Base-by-base conservation (phyloP, 495 filamentous ascomycete species). In the Lasiosphaeris hirsuta region DNA sequence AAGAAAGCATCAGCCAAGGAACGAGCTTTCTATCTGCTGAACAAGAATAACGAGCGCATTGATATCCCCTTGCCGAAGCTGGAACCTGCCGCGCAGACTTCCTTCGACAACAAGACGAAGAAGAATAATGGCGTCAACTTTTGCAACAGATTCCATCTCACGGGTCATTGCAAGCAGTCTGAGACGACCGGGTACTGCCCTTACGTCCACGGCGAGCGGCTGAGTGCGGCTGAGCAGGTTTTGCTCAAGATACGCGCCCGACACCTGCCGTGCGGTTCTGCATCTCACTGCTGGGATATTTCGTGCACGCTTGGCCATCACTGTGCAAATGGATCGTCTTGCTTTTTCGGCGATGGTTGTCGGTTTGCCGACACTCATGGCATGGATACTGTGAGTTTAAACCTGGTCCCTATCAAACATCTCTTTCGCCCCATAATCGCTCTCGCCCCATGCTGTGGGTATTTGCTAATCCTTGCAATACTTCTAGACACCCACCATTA, bases 111-210 rank as follows among this genome's bases (percentile, higher is more conserved):
- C 10, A 64, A 64, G 3, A 45, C 45, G 7, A 54, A 51, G 4
- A 64, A 39, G 11, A 69, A 69, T 30, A 30, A 30, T 17, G 58
- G 57, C 3, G 56, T 51, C 35, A 70, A 71, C 39, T 66, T 66
- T 40, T 76, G 74, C 56, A 75, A 76, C 55, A 37, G 61, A 8
- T 72, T 51, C 48, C 71, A 76, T 38, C 52, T 76, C 2, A 54
- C 43, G 10, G 62, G 61, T 8, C 36, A 5, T 11, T 76, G 74
- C 61, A 62, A 56, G 38, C 17, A 19, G 9, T 18, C 23, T 7
- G 53, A 55, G 5, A 17, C 13, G 11, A 64, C 63, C 15, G 47
- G 38, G 0, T 23, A 47, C 7, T 76, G 74, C 64, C 54, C 34
- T 6, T 76, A 68, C 37, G 54, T 60, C n/a, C 74, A 76, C 52